Percentiles rank a stretch among this genome's conserved stretches.
Evolutionary conservation across 768 basidiomycete genomes (phyloP).

Genomic region (Tylopilus rubrobrunneus): DNA sequence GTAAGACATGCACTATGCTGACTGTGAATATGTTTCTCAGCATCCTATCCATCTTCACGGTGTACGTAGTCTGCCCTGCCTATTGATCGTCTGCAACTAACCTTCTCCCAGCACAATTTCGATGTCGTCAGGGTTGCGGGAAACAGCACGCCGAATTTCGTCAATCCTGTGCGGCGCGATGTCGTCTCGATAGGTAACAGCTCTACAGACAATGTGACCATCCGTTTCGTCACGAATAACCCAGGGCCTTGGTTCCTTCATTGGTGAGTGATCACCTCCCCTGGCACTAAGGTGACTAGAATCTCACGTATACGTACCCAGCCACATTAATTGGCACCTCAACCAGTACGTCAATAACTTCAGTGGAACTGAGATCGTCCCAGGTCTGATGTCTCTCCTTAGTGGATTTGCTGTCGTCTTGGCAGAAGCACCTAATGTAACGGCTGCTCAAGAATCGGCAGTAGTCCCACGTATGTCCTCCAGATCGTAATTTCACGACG

Average conservation of each 20-base stretch:
- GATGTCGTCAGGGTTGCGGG: slow-evolving; percentile 32
- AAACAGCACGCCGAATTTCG: slow-evolving; percentile 27
- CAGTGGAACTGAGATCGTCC: neutral
- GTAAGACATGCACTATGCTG: neutral
- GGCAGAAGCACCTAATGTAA: slow-evolving; percentile 19
- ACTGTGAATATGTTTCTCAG: slow-evolving; percentile 8
- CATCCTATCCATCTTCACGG: slow-evolving; percentile 41
- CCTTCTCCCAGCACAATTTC: slow-evolving; percentile 30
- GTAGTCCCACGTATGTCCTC: slow-evolving; percentile 20
- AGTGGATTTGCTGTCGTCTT: slow-evolving; percentile 25
- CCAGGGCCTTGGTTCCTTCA: slow-evolving; percentile 47
- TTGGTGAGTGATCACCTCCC: neutral
- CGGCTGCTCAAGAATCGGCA: slow-evolving; percentile 4
- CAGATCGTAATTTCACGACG: neutral
- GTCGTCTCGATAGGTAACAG: slow-evolving; percentile 21
- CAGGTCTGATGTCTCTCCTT: neutral
- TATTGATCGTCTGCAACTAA: neutral
- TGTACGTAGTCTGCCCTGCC: slow-evolving; percentile 20
- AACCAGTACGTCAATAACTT: slow-evolving; percentile 9
- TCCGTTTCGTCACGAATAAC: slow-evolving; percentile 63
- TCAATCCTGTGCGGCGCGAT: slow-evolving; percentile 35
- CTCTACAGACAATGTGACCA: slow-evolving; percentile 42
- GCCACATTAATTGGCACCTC: slow-evolving; percentile 21
- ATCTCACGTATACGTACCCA: neutral
- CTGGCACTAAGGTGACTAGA: neutral